A percentile compares a stretch with the other conserved stretches of the same genome.
Evolutionary conservation across 1,139 yeast species (phyloP).

Genomic region (Barnettozyma hawaiiensis): DNA sequence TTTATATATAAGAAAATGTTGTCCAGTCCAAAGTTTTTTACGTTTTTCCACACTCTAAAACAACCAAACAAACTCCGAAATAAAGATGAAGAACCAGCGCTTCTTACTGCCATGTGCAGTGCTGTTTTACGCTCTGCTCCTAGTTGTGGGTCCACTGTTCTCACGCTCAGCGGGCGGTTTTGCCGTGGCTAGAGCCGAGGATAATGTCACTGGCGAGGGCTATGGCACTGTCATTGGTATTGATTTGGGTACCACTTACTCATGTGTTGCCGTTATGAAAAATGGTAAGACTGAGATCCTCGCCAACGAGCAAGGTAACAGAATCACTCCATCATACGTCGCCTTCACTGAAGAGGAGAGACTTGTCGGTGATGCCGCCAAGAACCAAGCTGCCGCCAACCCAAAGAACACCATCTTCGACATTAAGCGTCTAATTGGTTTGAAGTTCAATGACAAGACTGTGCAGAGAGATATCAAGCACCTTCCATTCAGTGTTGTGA

Average conservation of each 20-base stretch:
- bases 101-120: conserved; percentile 48
- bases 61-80: background rate
- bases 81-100: conserved; percentile 31
- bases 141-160: conserved; percentile 55
- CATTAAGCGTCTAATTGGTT: conserved; percentile 97
- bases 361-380: conserved; percentile 98
- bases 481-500: conserved; percentile 93
- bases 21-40: too few relatives aligned
- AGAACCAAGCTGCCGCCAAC: conserved; percentile 98
- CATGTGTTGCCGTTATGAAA: conserved; percentile 94
- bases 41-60: too few relatives aligned
- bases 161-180: conserved; percentile 10
- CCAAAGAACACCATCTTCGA: conserved; percentile 96
- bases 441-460: conserved; percentile 84
- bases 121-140: conserved; percentile 49
- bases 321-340: conserved; percentile 98
- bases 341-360: conserved; percentile 98
- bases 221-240: conserved; percentile 75
- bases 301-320: conserved; percentile 99
- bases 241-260: conserved; percentile 94
- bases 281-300: conserved; percentile 89
- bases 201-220: conserved; percentile 47
- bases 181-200: conserved; percentile 36
- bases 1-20: too few relatives aligned
- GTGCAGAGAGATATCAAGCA: conserved; percentile 96